Percentiles rank a stretch among this genome's conserved stretches.
Evolutionary conservation across 345 rosid genomes (phyloP).

Genomic region (Punica granatum): DNA sequence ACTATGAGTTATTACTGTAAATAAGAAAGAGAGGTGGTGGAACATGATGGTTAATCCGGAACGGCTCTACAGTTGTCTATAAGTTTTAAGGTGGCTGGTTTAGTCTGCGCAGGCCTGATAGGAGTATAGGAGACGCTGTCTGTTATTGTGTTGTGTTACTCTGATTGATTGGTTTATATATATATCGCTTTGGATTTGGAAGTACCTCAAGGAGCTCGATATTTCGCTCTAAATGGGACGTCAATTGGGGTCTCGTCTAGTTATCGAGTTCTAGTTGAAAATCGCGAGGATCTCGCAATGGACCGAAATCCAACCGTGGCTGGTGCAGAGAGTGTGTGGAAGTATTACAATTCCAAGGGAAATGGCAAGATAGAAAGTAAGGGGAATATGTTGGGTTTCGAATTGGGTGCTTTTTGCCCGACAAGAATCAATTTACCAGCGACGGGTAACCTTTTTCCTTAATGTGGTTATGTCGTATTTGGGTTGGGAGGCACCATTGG

Average conservation of each 20-base stretch:
- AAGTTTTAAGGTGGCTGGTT: not conserved
- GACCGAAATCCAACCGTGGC: too few species aligned
- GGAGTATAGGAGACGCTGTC: not conserved
- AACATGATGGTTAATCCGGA: not conserved
- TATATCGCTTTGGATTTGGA: not conserved
- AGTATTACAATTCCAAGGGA: too few species aligned
- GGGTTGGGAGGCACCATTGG: not conserved
- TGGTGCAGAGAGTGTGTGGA: too few species aligned
- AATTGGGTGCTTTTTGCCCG: not conserved
- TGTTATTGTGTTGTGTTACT: not conserved
- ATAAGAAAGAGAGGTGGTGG: constrained; percentile 4
- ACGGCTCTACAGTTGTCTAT: not conserved
- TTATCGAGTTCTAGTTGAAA: not conserved
- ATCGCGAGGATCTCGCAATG: not conserved
- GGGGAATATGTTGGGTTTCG: not conserved
- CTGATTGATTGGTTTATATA: not conserved
- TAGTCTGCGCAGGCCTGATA: not conserved
- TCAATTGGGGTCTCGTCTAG: not conserved
- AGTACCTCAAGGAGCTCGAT: not conserved
- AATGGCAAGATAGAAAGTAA: too few species aligned
- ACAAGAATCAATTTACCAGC: not conserved
- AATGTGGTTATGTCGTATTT: not conserved
- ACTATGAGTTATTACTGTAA: constrained; percentile 40
- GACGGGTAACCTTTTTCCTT: not conserved
- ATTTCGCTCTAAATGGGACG: not conserved